Conservation (phyloP, 2,329 filamentous ascomycete genomes). For the Alternaria alternata region DNA sequence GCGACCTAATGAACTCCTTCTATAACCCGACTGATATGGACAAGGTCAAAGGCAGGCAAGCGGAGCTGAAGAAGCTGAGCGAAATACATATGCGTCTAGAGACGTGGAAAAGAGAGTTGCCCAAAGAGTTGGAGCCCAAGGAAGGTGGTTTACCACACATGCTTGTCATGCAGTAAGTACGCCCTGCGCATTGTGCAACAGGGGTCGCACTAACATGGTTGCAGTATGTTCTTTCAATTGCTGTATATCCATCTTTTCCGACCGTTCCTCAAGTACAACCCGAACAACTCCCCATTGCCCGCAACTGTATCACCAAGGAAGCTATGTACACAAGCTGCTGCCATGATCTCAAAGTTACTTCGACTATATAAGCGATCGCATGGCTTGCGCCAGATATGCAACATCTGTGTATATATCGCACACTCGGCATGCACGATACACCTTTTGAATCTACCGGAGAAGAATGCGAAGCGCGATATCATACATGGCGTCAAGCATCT, state of each 20-base stretch:
- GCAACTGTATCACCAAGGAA: slow-evolving; percentile 88
- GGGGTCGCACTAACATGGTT: slow-evolving; percentile 27
- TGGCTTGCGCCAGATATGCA: slow-evolving; percentile 91
- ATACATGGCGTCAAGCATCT: slow-evolving; percentile 89
- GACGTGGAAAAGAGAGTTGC: slow-evolving; percentile 84
- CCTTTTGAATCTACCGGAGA: slow-evolving; percentile 89
- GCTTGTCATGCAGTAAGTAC: slow-evolving; percentile 82
- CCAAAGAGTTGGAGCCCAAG: slow-evolving; percentile 85
- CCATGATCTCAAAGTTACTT: slow-evolving; percentile 91
- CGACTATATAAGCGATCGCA: slow-evolving; percentile 92
- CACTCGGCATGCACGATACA: slow-evolving; percentile 96
- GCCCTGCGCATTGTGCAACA: neutral
- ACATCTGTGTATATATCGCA: slow-evolving; percentile 93
- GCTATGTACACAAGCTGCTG: slow-evolving; percentile 88
- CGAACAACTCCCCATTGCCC: slow-evolving; percentile 81
- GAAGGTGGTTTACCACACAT: slow-evolving; percentile 90
- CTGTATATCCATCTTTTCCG: slow-evolving; percentile 96
- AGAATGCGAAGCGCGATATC: slow-evolving; percentile 87
- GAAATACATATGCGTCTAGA: slow-evolving; percentile 91
- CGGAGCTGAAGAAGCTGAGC: slow-evolving; percentile 89
- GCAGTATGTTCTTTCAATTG: slow-evolving; percentile 95
- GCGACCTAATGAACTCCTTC: slow-evolving; percentile 86
- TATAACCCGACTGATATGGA: slow-evolving; percentile 78
- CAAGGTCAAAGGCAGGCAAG: slow-evolving; percentile 73
- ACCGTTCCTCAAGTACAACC: slow-evolving; percentile 91